Percentiles rank a stretch among this genome's conserved stretches.
These are phyloP conservation scores for Colletotrichum tofieldiae DNA, from an alignment of 2,329 filamentous ascomycete species.

Conservation along the genomic window DNA sequence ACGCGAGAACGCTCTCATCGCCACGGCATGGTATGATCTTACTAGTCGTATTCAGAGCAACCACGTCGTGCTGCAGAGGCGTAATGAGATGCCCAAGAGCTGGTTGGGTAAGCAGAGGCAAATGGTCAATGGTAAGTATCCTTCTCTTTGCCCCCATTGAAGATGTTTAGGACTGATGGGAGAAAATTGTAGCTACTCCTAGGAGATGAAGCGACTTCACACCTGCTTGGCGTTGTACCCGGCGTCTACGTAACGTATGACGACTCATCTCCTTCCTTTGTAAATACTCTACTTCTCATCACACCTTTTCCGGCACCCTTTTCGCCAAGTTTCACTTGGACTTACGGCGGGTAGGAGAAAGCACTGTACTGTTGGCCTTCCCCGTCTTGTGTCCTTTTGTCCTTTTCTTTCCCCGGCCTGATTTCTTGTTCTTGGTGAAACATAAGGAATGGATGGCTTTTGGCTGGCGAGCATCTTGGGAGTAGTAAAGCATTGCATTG, in stretches of 20 bases:
- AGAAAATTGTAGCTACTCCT: conserved; percentile 44
- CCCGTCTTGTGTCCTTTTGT: not conserved
- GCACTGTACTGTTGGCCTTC: conserved; percentile 18
- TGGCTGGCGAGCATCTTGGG: conserved; percentile 38
- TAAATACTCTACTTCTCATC: not conserved
- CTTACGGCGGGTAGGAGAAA: not conserved
- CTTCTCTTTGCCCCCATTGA: conserved; percentile 4
- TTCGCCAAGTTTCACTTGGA: not conserved
- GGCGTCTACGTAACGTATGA: conserved; percentile 2
- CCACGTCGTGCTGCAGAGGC: conserved; percentile 82
- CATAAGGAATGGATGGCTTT: conserved; percentile 7
- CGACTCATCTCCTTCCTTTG: not conserved
- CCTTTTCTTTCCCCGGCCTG: not conserved
- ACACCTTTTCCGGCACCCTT: not conserved
- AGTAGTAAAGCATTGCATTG: conserved; percentile 33
- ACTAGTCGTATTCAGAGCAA: conserved; percentile 86
- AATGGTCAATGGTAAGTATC: conserved; percentile 71
- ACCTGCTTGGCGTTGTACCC: no score
- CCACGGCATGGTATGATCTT: conserved; percentile 90
- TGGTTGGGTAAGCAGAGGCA: conserved; percentile 89
- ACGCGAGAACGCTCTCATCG: conserved; percentile 84
- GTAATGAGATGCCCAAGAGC: conserved; percentile 82
- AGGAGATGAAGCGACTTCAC: conserved; percentile 40
- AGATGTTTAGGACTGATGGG: conserved; percentile 17
- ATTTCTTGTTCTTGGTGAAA: conserved; percentile 14